Evolutionary conservation across 441 rosid genomes (phyloP).

Genomic region (Populus hybrid): DNA sequence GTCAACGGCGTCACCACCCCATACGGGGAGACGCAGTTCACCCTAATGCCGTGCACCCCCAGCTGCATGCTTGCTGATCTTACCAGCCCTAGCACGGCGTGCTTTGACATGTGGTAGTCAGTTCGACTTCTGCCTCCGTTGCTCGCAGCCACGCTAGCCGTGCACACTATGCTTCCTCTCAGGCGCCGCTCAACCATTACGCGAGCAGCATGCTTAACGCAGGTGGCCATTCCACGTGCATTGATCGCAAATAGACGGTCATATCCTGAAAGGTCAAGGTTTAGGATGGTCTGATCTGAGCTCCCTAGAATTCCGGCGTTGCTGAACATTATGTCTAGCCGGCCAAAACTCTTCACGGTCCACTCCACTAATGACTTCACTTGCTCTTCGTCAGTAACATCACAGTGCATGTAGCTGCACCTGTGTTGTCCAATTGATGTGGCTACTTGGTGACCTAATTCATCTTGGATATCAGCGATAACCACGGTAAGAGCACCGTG

Average conservation of each 20-base stretch:
- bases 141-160: slow-evolving; percentile 15
- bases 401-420: slow-evolving; percentile 33
- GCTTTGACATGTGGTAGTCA: slow-evolving; percentile 29
- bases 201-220: slow-evolving; percentile 41
- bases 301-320: slow-evolving; percentile 33
- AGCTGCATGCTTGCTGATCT: slow-evolving; percentile 25
- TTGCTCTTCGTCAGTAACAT: slow-evolving; percentile 38
- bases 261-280: slow-evolving; percentile 16
- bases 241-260: slow-evolving; percentile 19
- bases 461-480: slow-evolving; percentile 43
- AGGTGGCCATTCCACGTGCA: slow-evolving; percentile 29
- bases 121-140: not conserved
- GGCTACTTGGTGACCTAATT: slow-evolving; percentile 31
- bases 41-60: slow-evolving; percentile 19
- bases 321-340: slow-evolving; percentile 44
- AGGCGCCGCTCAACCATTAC: slow-evolving; percentile 33
- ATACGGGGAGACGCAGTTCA: slow-evolving; percentile 25
- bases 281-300: slow-evolving; percentile 27
- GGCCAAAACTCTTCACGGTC: slow-evolving; percentile 25
- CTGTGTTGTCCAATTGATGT: slow-evolving; percentile 24
- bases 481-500: slow-evolving; percentile 32
- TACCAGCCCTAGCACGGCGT: slow-evolving; percentile 26
- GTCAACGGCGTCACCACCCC: slow-evolving; percentile 12
- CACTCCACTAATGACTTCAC: slow-evolving; percentile 30
- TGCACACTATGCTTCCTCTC: slow-evolving; percentile 37